Evolutionary conservation across 1,139 yeast genomes (phyloP), one percentile per base, ranked within the genome.

Genomic region (Barnettozyma hawaiiensis): DNA sequence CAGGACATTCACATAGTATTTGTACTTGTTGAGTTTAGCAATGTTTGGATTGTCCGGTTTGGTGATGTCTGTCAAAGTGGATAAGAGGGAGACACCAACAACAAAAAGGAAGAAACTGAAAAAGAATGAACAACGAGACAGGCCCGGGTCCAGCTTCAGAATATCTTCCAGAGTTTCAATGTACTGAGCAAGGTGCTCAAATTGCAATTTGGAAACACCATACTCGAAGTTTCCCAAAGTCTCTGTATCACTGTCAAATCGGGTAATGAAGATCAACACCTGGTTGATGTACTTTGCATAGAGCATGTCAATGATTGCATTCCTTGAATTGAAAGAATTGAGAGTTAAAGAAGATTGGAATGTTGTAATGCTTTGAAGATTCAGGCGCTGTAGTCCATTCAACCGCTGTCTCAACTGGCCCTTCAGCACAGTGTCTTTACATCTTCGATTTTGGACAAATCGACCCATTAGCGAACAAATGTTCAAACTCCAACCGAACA

Each of bases 401-500:
- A 48, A 18, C 15, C 37, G 29, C 2, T 18, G 12, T 35, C 35
- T 44, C 22, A 37, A 10, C 7, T 20, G 19, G 5, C 7, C 10
- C 23, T 39, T 44, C 2, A 18, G 5, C 8, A 20, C 22, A 1
- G 29, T 7, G 20, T 45, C 37, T 1, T 15, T 11, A 18, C 40
- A 29, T 14, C 32, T 37, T 33, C 40, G 46, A 19, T 40, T 43
- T 18, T 46, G 35, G 7, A 41, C 43, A n/a, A 47, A 47, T 15
- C 43, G 43, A 0, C 57, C 58, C 44, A 55, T 45, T 5, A 57
- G 11, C 22, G 45, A 47, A 11, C 52, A 47, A 7, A 51, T 26
- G 3, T 59, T 57, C 3, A 58, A 31, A 36, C 51, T 46, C 59
- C 59, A 57, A 1, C 61, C 62, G 43, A 52, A 57, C 3, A 57